Evolutionary conservation across 2,329 filamentous ascomycete genomes (phyloP).

Genomic region (Xylariales sp.): DNA sequence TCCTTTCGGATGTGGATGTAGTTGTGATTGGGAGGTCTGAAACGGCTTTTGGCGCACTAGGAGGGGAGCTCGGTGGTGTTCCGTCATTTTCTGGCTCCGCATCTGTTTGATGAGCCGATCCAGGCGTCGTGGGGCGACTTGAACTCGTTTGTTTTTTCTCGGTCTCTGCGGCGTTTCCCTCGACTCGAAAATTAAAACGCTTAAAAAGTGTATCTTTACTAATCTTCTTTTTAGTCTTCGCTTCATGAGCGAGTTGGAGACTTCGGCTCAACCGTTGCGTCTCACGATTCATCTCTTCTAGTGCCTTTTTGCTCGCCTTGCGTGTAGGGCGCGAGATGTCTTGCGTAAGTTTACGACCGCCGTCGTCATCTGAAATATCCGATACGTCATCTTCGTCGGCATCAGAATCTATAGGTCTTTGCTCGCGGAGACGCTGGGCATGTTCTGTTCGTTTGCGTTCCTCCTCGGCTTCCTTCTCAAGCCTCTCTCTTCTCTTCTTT

Average conservation of each 20-base stretch:
- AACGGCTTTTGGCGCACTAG: conserved; percentile 51
- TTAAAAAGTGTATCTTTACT: conserved; percentile 85
- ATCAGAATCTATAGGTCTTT: conserved; percentile 54
- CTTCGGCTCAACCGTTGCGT: conserved; percentile 91
- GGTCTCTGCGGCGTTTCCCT: conserved; percentile 48
- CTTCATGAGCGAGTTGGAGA: conserved; percentile 90
- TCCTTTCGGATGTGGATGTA: conserved; percentile 25
- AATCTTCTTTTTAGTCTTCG: conserved; percentile 91
- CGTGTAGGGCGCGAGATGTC: conserved; percentile 74
- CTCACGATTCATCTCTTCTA: conserved; percentile 95
- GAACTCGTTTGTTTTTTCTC: conserved; percentile 63
- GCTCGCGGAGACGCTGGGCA: conserved; percentile 54
- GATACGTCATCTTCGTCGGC: conserved; percentile 68
- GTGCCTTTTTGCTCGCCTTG: conserved; percentile 92
- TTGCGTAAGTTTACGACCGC: conserved; percentile 75
- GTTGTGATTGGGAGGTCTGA: conserved; percentile 23
- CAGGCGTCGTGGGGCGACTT: conserved; percentile 63
- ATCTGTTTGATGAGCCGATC: conserved; percentile 60
- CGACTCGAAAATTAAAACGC: conserved; percentile 78
- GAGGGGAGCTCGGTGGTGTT: conserved; percentile 80
- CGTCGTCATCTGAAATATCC: conserved; percentile 71
- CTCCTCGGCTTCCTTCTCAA: conserved; percentile 72
- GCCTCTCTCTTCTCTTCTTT: conserved; percentile 77
- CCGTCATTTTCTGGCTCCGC: conserved; percentile 63
- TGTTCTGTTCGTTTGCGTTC: conserved; percentile 61